These are phyloP conservation scores for Tolypocladium tundrense DNA, from an alignment of 2,329 filamentous ascomycete genomes.

Conservation along the genomic window DNA sequence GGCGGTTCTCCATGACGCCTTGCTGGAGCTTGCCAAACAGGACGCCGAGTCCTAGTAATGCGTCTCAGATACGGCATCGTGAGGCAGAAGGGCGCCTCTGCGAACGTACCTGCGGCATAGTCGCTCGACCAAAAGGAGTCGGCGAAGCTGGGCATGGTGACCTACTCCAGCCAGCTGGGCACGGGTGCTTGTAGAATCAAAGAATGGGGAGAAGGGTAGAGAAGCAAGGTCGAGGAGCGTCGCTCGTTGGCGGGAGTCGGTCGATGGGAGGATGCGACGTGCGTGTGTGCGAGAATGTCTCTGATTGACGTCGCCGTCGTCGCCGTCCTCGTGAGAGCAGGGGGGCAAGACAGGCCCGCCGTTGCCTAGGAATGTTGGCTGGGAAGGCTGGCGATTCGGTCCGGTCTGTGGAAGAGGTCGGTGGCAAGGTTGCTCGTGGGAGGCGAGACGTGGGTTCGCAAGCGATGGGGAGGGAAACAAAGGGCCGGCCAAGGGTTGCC, in stretches of 20 bases:
- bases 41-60: slow-evolving; percentile 63
- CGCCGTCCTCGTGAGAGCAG: background rate
- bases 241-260: background rate
- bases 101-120: slow-evolving; percentile 74
- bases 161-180: slow-evolving; percentile 7
- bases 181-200: background rate
- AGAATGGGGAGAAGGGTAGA: background rate
- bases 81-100: background rate
- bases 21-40: slow-evolving; percentile 96
- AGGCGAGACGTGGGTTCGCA: background rate
- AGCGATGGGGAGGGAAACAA: background rate
- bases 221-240: background rate
- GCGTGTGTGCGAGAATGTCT: background rate
- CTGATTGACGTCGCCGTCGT: background rate
- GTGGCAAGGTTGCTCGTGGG: background rate
- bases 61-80: slow-evolving; percentile 4
- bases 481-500: background rate
- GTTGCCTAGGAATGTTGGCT: background rate
- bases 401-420: background rate
- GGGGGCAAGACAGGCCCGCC: background rate
- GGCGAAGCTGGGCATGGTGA: slow-evolving; percentile 75
- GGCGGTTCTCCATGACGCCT: slow-evolving; percentile 88
- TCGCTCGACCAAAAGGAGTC: slow-evolving; percentile 97
- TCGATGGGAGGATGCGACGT: background rate
- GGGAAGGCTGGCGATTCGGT: background rate